phyloP scores from a whole-genome alignment of 2,329 filamentous ascomycete species.

The Colletotrichum sidae region DNA sequence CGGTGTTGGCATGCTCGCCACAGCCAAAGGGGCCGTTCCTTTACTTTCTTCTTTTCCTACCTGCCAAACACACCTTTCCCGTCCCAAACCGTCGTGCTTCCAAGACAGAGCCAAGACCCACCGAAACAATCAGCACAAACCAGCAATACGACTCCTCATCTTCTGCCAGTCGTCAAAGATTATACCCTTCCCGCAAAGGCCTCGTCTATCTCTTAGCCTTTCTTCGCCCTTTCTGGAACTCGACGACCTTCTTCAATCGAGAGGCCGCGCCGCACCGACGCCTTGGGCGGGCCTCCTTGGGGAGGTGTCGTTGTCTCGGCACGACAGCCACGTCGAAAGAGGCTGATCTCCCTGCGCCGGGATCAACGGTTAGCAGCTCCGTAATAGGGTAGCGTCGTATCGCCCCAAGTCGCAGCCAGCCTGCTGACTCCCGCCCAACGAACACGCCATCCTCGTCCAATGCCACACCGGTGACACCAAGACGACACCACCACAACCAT shows the following conservation, averaged over 20 bases:
- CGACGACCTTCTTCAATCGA: conserved; percentile 19
- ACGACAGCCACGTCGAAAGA: conserved; percentile 30
- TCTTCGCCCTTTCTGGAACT: conserved; percentile 8
- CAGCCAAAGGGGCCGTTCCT: conserved; percentile 22
- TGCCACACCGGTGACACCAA: conserved; percentile 17
- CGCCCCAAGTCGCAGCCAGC: conserved; percentile 7
- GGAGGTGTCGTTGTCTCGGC: conserved; percentile 33
- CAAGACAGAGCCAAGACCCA: not conserved
- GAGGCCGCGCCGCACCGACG: not conserved
- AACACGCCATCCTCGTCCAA: conserved; percentile 19
- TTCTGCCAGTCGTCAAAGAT: conserved; percentile 3
- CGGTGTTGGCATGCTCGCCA: conserved; percentile 34
- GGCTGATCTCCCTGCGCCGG: conserved; percentile 32
- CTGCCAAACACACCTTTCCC: conserved; percentile 15
- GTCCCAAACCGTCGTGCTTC: not conserved
- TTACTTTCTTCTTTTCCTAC: not conserved
- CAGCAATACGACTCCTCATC: conserved; percentile 5
- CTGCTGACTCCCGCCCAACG: conserved; percentile 24
- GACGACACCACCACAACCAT: not conserved
- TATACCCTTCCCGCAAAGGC: not conserved
- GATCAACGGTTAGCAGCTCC: conserved; percentile 16
- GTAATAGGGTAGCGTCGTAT: not conserved
- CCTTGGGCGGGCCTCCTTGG: conserved; percentile 30
- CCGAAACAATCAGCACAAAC: conserved; percentile 4
- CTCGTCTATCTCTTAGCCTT: conserved; percentile 32